Base-by-base conservation (phyloP, 805 yeast genomes). In the Spathaspora hagerdaliae region DNA sequence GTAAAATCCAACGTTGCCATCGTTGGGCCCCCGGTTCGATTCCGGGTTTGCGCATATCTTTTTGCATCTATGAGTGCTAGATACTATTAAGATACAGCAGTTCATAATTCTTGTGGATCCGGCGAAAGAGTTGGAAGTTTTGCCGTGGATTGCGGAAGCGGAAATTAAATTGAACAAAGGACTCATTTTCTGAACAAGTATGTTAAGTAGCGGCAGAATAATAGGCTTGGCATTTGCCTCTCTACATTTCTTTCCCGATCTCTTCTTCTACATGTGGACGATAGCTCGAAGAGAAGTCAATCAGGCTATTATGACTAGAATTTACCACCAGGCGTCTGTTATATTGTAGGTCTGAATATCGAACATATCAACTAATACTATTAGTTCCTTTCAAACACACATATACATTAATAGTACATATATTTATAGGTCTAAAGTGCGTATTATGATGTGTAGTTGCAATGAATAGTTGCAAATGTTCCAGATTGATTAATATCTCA, bases 1-100 rank as follows among this genome's bases (percentile, higher is more conserved):
- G 63, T 59, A 59, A 59, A 59, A 59, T 59, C 58, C 54, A 57
- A 52, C 63, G 55, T 59, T 59, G 60, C 64, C 64, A 59, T 56
- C 58, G 64, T 52, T 57, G 53, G 59, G 64, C 64, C 64, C 64
- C 62, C 58, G 62, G 64, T 59, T 59, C 64, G 62, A 59, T 59
- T 59, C 64, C 62, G 58, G 62, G 64, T 55, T 54, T 52, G 60
- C 59, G 64, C 64, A 59, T 31, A 15, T 36, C 26, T 34, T 43
- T 43, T 41, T 3, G 32, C 9, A 29, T 29, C 12, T 29, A 29
- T 11, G 9, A 27, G 32, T 29, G 12, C 3, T 29, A 29, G 5
- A 29, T 2, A 2, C 32, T 29, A 29, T 9, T 29, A 5, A 9
- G 32, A 11, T 29, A 29, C 12, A 6, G 3, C 12, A 9, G 9